These are phyloP conservation scores for Macadamia tetraphylla DNA, from an alignment of 164 flowering plant species.

Conservation along the genomic window DNA sequence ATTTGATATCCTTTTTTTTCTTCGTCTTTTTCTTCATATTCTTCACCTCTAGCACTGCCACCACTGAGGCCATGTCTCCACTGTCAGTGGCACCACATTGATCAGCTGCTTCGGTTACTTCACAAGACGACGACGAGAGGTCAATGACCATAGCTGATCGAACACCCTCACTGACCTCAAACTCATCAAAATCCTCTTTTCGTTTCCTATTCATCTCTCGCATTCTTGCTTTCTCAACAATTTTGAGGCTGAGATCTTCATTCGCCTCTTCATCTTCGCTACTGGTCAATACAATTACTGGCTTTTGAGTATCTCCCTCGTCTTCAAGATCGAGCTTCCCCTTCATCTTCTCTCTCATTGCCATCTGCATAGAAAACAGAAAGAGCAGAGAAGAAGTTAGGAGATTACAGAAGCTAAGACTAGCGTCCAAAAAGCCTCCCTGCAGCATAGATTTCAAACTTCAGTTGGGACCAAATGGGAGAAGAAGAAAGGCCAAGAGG, in stretches of 20 bases:
- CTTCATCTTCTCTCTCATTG: conserved; percentile 22
- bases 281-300: conserved; percentile 16
- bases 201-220: conserved; percentile 26
- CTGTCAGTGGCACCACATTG: background rate
- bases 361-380: conserved; percentile 12
- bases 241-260: conserved; percentile 54
- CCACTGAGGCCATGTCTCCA: background rate
- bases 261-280: conserved; percentile 60
- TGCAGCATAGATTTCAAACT: too few species aligned
- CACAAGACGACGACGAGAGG: conserved; percentile 24
- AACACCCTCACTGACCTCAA: background rate
- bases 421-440: too few species aligned
- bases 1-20: conserved; percentile 1
- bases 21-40: conserved; percentile 12
- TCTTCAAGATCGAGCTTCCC: conserved; percentile 15
- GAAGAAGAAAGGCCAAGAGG: too few species aligned
- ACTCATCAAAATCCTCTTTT: conserved; percentile 10
- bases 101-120: conserved; percentile 5
- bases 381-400: background rate
- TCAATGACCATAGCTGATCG: conserved; percentile 5
- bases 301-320: conserved; percentile 9
- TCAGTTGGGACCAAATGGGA: too few species aligned
- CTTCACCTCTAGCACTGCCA: background rate
- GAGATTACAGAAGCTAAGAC: background rate
- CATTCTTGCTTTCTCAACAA: conserved; percentile 45